Evolutionary conservation across 2,329 filamentous ascomycete species (phyloP).

Genomic region (Pseudogymnoascus sp.): DNA sequence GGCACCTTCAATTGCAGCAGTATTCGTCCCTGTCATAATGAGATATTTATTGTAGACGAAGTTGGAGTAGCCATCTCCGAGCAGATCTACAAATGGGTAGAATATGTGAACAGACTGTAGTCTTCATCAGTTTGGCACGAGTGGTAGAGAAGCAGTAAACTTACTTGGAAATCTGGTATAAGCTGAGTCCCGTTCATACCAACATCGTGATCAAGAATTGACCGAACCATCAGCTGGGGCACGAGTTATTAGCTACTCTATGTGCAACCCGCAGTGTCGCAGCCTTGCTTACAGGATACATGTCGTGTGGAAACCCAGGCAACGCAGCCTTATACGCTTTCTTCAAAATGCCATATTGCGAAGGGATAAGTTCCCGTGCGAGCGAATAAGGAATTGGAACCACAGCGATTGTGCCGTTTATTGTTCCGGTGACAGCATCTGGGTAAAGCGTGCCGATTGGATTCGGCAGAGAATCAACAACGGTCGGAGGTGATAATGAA

Average conservation of each 20-base stretch:
- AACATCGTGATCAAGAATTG: conserved; percentile 19
- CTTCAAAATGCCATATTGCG: conserved; percentile 43
- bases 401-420: conserved; percentile 47
- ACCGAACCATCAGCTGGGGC: conserved; percentile 17
- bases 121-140: conserved; percentile 16
- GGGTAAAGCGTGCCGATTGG: conserved; percentile 41
- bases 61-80: conserved; percentile 41
- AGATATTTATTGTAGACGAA: conserved; percentile 45
- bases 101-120: conserved; percentile 42
- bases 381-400: conserved; percentile 42
- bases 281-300: conserved; percentile 41
- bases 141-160: neutral
- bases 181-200: conserved; percentile 13
- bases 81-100: conserved; percentile 49
- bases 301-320: conserved; percentile 41
- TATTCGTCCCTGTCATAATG: conserved; percentile 33
- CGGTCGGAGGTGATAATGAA: neutral
- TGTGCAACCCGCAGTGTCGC: neutral
- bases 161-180: conserved; percentile 15
- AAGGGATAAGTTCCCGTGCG: conserved; percentile 41
- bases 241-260: neutral
- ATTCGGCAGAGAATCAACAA: conserved; percentile 33
- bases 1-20: conserved; percentile 39
- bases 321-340: conserved; percentile 40
- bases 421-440: conserved; percentile 41